These are phyloP conservation scores for Halophytophthora batemanensis DNA, from an alignment of 352 stramenopile genomes.

Conservation along the genomic window DNA sequence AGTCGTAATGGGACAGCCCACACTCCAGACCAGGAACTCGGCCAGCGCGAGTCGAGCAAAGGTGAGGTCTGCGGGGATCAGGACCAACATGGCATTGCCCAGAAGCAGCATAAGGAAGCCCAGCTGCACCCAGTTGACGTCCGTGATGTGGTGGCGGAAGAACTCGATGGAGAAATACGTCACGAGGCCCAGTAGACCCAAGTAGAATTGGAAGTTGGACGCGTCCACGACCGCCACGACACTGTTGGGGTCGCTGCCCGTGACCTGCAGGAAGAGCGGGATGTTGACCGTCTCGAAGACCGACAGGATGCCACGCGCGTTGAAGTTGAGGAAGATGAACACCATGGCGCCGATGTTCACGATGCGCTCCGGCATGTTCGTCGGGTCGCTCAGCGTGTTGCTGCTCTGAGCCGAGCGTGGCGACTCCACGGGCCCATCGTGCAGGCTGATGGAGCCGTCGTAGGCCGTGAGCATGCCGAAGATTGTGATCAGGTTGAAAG, in stretches of 20 bases:
- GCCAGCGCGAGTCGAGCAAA: slow-evolving; percentile 50
- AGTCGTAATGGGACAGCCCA: slow-evolving; percentile 75
- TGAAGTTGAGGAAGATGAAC: slow-evolving; percentile 84
- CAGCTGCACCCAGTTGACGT: slow-evolving; percentile 69
- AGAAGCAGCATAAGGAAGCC: slow-evolving; percentile 62
- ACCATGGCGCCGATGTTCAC: slow-evolving; percentile 71
- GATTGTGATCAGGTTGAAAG: slow-evolving; percentile 66
- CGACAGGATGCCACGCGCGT: slow-evolving; percentile 66
- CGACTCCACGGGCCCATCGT: slow-evolving; percentile 57
- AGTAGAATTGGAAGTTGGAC: slow-evolving; percentile 83
- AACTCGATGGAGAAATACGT: slow-evolving; percentile 81
- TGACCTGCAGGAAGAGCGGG: slow-evolving; percentile 71
- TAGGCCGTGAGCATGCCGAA: slow-evolving; percentile 59
- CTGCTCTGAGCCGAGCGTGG: slow-evolving; percentile 29
- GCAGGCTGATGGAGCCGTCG: slow-evolving; percentile 46
- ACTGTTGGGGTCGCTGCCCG: slow-evolving; percentile 51
- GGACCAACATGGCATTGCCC: slow-evolving; percentile 56
- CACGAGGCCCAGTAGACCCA: slow-evolving; percentile 67
- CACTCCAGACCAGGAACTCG: slow-evolving; percentile 78
- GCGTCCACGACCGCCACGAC: slow-evolving; percentile 53
- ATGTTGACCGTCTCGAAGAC: slow-evolving; percentile 87
- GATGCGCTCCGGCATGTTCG: slow-evolving; percentile 55
- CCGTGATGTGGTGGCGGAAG: slow-evolving; percentile 61
- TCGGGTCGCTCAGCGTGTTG: slow-evolving; percentile 53
- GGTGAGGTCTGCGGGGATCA: slow-evolving; percentile 38